These are phyloP conservation scores for Helichrysum umbraculigerum DNA, from an alignment of 129 eudicot genomes.

Conservation along the genomic window DNA sequence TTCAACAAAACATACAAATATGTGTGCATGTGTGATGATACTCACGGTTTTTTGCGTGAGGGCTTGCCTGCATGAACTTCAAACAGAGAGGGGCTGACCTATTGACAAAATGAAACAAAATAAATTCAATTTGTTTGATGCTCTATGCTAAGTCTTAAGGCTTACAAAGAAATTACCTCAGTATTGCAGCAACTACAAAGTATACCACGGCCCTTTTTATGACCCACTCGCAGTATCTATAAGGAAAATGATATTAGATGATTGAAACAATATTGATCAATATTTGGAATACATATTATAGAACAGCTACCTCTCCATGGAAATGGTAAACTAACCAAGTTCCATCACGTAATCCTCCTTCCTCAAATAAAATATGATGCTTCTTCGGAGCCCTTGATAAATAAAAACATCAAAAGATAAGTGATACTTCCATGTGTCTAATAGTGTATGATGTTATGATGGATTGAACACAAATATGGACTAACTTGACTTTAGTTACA, in stretches of 20 bases:
- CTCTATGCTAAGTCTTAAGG: not conserved
- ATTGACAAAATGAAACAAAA: slow-evolving; percentile 24
- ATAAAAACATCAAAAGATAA: slow-evolving; percentile 10
- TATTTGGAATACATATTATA: too few species aligned
- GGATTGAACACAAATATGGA: slow-evolving; percentile 1
- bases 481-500: slow-evolving; percentile 35
- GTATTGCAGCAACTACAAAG: slow-evolving; percentile 58
- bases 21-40: slow-evolving; percentile 14
- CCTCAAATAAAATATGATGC: slow-evolving; percentile 67
- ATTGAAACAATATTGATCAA: slow-evolving; percentile 11
- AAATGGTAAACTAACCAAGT: slow-evolving; percentile 56
- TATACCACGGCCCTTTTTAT: slow-evolving; percentile 59
- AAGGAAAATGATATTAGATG: slow-evolving; percentile 10
- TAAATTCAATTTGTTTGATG: not conserved
- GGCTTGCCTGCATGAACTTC: slow-evolving; percentile 89
- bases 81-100: slow-evolving; percentile 78
- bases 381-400: slow-evolving; percentile 55
- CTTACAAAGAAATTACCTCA: slow-evolving; percentile 40
- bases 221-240: slow-evolving; percentile 60
- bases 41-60: slow-evolving; percentile 73
- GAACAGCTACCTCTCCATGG: slow-evolving; percentile 55
- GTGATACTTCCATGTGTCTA: slow-evolving; percentile 7
- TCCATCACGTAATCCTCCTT: slow-evolving; percentile 70
- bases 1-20: not conserved
- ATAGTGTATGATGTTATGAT: not conserved